These are phyloP conservation scores for Ceratonia siliqua DNA, from an alignment of 306 rosid species.

Conservation along the genomic window DNA sequence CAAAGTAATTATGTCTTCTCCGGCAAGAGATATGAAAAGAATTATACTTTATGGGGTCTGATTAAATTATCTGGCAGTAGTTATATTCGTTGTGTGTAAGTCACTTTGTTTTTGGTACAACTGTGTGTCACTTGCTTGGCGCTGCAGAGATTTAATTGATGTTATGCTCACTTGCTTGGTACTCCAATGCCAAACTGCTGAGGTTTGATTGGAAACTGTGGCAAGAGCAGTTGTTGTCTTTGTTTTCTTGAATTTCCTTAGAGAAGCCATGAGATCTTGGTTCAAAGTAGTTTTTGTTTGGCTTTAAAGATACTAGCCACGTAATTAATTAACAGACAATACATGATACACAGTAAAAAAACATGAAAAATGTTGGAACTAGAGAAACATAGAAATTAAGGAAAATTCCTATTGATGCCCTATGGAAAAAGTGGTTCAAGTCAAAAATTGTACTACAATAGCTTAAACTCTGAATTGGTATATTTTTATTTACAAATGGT, in stretches of 20 bases:
- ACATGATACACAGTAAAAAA: neutral
- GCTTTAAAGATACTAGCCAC: neutral
- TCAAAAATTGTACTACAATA: neutral
- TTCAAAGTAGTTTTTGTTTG: neutral
- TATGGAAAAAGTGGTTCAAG: neutral
- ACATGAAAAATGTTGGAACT: neutral
- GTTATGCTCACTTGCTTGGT: neutral
- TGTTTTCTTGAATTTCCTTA: slow-evolving; percentile 3
- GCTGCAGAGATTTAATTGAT: neutral
- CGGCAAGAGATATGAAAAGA: slow-evolving; percentile 12
- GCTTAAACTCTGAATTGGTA: too few species aligned
- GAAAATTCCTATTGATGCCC: neutral
- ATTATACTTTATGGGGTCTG: neutral
- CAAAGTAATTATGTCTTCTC: neutral
- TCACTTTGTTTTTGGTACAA: too few species aligned
- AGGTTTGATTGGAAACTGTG: neutral
- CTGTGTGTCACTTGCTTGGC: neutral
- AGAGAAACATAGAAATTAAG: neutral
- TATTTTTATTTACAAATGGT: neutral
- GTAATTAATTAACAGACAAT: neutral
- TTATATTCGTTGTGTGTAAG: neutral
- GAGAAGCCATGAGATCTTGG: neutral
- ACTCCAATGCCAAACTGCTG: neutral
- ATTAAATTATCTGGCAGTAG: neutral
- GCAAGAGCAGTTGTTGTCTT: neutral